Conservation (phyloP, 768 basidiomycete genomes). For the Sutorius australiensis region DNA sequence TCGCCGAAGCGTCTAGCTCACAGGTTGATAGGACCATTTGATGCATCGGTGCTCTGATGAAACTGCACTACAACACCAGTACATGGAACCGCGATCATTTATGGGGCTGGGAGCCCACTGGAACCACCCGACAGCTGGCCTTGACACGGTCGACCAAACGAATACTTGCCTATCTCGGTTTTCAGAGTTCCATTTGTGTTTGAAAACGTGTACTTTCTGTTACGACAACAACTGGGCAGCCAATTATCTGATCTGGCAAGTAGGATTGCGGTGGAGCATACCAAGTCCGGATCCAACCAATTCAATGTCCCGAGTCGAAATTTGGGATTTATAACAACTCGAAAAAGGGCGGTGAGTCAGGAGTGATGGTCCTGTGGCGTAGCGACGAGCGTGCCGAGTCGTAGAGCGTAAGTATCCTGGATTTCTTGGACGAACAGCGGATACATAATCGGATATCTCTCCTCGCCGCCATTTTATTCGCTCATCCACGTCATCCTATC, state of each 20-base stretch:
- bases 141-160: background rate
- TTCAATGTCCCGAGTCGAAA: background rate
- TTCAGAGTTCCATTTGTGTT: constrained; percentile 12
- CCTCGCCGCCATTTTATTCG: background rate
- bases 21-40: background rate
- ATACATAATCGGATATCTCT: background rate
- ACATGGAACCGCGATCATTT: background rate
- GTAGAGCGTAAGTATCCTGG: background rate
- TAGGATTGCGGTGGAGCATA: constrained; percentile 3
- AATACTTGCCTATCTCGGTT: background rate
- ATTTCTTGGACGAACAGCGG: background rate
- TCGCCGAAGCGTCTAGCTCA: background rate
- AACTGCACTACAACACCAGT: background rate
- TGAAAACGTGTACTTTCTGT: background rate
- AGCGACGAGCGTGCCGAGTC: constrained; percentile 9
- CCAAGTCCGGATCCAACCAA: background rate
- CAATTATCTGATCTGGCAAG: background rate
- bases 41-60: background rate
- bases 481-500: background rate
- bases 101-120: background rate
- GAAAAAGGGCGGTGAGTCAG: constrained; percentile 5
- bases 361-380: constrained; percentile 21
- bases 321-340: background rate
- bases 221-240: background rate
- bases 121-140: background rate